phyloP scores from a whole-genome alignment of 2,329 filamentous ascomycete genomes.

The Aspergillus floridensis region DNA sequence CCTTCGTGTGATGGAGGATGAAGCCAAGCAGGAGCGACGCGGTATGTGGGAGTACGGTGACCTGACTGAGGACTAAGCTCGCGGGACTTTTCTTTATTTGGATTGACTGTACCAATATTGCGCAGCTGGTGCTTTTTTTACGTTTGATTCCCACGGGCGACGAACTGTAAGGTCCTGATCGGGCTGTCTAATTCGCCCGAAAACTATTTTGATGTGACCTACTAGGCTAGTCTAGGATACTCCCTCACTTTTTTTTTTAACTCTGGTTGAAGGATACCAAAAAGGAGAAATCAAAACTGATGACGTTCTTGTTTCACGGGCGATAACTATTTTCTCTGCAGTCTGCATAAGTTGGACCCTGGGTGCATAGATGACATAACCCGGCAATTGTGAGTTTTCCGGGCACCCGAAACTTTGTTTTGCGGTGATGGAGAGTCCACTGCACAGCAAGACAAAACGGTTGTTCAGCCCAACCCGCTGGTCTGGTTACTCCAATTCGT shows the following conservation, averaged over 20 bases:
- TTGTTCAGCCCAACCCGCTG: background rate
- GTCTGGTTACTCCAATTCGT: background rate
- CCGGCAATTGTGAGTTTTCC: background rate
- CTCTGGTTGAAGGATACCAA: background rate
- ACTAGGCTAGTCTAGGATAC: constrained; percentile 12
- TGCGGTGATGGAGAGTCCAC: background rate
- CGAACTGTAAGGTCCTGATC: constrained; percentile 4
- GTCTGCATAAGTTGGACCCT: background rate
- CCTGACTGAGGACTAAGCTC: constrained; percentile 74
- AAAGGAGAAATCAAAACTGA: background rate
- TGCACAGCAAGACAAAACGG: background rate
- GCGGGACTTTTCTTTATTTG: background rate
- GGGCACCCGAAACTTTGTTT: background rate
- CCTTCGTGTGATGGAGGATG: constrained; percentile 69
- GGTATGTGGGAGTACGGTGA: constrained; percentile 99
- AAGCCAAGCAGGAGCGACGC: constrained; percentile 74
- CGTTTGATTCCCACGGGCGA: constrained; percentile 8
- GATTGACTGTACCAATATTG: constrained; percentile 12
- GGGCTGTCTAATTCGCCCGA: background rate
- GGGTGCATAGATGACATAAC: constrained; percentile 1
- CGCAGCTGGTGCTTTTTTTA: constrained; percentile 2
- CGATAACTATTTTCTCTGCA: background rate
- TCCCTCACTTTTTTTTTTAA: constrained; percentile 1
- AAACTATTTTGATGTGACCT: constrained; percentile 4
- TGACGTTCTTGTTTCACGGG: background rate